phyloP scores from a whole-genome alignment of 805 yeast species.

The Dipodascus albidus region DNA sequence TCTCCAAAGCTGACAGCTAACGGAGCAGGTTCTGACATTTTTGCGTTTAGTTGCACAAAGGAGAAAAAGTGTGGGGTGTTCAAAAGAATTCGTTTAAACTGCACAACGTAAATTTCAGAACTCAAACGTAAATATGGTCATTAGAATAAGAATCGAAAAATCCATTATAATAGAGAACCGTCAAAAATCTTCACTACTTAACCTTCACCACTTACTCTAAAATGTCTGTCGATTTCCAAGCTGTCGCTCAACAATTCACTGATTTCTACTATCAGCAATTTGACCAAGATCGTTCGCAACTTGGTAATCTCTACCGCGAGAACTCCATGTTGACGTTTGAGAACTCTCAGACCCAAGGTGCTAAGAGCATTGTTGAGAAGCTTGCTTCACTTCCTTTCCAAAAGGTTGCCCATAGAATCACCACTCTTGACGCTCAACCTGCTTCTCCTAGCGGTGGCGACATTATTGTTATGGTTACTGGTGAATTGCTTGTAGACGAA shows the following conservation, averaged over 20 bases:
- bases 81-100: neutral
- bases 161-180: neutral
- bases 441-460: conserved; percentile 80
- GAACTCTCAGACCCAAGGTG: conserved; percentile 89
- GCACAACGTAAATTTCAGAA: neutral
- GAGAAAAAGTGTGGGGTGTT: neutral
- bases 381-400: conserved; percentile 79
- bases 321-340: conserved; percentile 97
- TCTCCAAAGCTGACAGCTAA: conserved; percentile 22
- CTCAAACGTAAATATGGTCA: neutral
- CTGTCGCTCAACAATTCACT: conserved; percentile 62
- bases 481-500: conserved; percentile 85
- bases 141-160: neutral
- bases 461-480: conserved; percentile 95
- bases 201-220: neutral
- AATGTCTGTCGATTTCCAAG: conserved; percentile 17
- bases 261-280: conserved; percentile 92
- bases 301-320: conserved; percentile 90
- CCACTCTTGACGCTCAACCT: conserved; percentile 96
- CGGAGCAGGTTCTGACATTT: conserved; percentile 4
- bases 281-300: conserved; percentile 82
- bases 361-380: conserved; percentile 85
- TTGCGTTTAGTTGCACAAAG: neutral
- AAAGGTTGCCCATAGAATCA: conserved; percentile 86
- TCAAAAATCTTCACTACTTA: neutral